These are phyloP conservation scores for Cordyceps militaris DNA, from an alignment of 2,329 filamentous ascomycete species.

Conservation along the genomic window DNA sequence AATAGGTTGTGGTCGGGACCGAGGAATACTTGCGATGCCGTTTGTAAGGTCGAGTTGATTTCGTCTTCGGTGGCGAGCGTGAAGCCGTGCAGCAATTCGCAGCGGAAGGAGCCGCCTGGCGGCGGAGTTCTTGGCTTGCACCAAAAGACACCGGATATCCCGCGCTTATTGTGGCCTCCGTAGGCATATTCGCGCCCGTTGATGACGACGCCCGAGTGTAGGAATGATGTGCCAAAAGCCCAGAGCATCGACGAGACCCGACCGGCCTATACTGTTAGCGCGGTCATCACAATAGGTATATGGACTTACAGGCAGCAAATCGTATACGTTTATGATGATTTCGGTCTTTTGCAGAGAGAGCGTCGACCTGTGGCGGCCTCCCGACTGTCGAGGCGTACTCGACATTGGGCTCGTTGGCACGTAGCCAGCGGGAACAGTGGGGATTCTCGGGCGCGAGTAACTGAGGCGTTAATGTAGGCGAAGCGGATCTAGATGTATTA, in stretches of 20 bases:
- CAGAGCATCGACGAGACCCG: conserved; percentile 70
- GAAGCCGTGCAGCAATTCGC: conserved; percentile 72
- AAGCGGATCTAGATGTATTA: not conserved
- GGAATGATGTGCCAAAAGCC: conserved; percentile 67
- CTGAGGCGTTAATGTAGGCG: not conserved
- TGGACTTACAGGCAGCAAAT: conserved; percentile 58
- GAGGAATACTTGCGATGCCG: conserved; percentile 64
- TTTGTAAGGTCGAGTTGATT: conserved; percentile 62
- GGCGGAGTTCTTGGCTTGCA: conserved; percentile 65
- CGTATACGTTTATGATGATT: conserved; percentile 70
- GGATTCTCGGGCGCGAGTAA: not conserved
- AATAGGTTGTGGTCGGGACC: conserved; percentile 75
- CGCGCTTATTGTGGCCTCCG: conserved; percentile 67
- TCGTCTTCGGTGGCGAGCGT: conserved; percentile 62
- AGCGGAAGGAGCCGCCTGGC: conserved; percentile 69
- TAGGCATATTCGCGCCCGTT: conserved; percentile 77
- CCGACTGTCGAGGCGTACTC: conserved; percentile 20
- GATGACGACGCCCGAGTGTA: conserved; percentile 79
- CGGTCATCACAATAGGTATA: not conserved
- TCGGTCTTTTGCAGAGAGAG: conserved; percentile 65
- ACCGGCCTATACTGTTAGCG: conserved; percentile 48
- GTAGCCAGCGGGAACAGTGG: not conserved
- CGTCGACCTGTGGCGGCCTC: conserved; percentile 52
- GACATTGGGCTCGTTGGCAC: conserved; percentile 3
- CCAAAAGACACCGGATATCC: conserved; percentile 75